Evolutionary conservation across 768 basidiomycete species (phyloP), one percentile per base, ranked within the genome.

Genomic region (Calvatia gigantea): DNA sequence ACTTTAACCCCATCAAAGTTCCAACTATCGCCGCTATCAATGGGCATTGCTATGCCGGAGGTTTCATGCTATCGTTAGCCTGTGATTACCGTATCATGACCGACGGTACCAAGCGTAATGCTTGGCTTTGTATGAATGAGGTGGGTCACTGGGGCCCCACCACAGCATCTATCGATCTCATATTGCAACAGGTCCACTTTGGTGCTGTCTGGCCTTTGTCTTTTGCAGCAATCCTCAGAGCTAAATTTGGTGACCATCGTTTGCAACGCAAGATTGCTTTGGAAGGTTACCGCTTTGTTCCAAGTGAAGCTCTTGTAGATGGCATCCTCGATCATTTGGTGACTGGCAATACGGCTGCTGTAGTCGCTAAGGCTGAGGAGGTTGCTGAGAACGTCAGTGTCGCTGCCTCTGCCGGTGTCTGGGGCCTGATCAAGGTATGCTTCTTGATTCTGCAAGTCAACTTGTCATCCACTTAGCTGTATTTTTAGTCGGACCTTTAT

Each of bases 121-220:
- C 88, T 1, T 94, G 92, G 88, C 70, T 91, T 49, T 91, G 86
- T 67, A 96, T 97, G 94, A 98, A 96, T 65, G 94, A 96, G 75
- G 88, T 90, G 52, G 65, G 65, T 41, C n/a, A 37, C 11, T 19
- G 27, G 23, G 17, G n/a, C 11, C 28, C 38, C 23, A 25, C 12
- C 37, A 35, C 14, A 37, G 47, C 14, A 14, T 17, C 19, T 12
- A 42, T 23, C 8, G 14, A 37, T 6, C 45, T 41, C 32, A 57
- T 12, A 39, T 32, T 6, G 44, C 4, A 39, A 55, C n/a, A 90
- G 87, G 73, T 94, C 39, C 85, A 87, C 65, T 94, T 95, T 62
- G 91, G 91, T 48, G 91, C 92, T 7, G 74, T 83, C 0, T 85
- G 89, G 77, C 93, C 94, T 0, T 73, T 81, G 44, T 86, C 86